A percentile compares a stretch with the other conserved stretches of the same genome.
Conservation (phyloP, 2,329 filamentous ascomycete genomes). For the Claviceps spartinae region DNA sequence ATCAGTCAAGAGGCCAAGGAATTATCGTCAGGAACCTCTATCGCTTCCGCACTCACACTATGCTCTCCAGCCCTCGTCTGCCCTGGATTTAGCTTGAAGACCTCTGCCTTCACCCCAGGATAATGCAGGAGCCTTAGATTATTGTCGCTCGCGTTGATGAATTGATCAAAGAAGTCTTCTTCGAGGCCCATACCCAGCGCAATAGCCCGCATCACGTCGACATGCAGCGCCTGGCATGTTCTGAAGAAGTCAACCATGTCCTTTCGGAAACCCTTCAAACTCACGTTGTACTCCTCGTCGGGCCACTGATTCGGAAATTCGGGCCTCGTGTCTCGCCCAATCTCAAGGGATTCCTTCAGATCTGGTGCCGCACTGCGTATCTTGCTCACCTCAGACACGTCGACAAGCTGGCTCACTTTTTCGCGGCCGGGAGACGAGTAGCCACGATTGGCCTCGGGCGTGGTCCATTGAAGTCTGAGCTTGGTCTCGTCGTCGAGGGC, state of each 20-base stretch:
- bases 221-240: slow-evolving; percentile 61
- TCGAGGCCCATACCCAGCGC: slow-evolving; percentile 67
- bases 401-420: slow-evolving; percentile 48
- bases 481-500: slow-evolving; percentile 47
- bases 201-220: slow-evolving; percentile 71
- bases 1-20: background rate
- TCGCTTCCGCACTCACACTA: slow-evolving; percentile 27
- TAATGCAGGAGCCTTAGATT: slow-evolving; percentile 66
- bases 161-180: slow-evolving; percentile 61
- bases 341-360: slow-evolving; percentile 53
- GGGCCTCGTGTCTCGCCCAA: slow-evolving; percentile 44
- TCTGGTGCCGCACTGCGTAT: slow-evolving; percentile 46
- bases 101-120: slow-evolving; percentile 48
- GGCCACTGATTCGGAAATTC: slow-evolving; percentile 70
- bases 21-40: too few relatives aligned
- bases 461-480: slow-evolving; percentile 55
- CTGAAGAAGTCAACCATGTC: slow-evolving; percentile 63
- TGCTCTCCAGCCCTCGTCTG: slow-evolving; percentile 70
- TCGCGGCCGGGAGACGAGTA: slow-evolving; percentile 59
- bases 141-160: slow-evolving; percentile 56
- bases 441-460: slow-evolving; percentile 58
- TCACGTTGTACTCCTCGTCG: slow-evolving; percentile 23
- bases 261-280: slow-evolving; percentile 47
- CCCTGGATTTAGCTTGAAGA: slow-evolving; percentile 52
- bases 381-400: slow-evolving; percentile 42